Percentiles rank a stretch among this genome's conserved stretches.
These are phyloP conservation scores for Coemansia sp. DNA, from an alignment of 192 early-diverging fungal genomes.

Conservation along the genomic window DNA sequence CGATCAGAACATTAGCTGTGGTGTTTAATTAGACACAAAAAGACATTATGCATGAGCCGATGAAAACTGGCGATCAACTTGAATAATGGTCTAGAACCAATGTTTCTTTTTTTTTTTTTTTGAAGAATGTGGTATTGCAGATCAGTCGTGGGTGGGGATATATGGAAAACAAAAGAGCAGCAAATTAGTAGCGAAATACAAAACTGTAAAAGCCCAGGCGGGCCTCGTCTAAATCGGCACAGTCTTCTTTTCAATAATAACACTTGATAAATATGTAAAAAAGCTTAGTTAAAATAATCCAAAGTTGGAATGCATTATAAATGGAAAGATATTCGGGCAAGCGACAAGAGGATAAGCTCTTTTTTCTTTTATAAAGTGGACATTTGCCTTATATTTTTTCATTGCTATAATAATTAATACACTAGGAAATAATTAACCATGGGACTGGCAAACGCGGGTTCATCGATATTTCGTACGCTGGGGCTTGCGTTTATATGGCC, in stretches of 20 bases:
- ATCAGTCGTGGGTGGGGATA: neutral
- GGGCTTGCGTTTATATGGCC: conserved; percentile 38
- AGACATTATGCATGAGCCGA: neutral
- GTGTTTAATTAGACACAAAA: neutral
- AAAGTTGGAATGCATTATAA: neutral
- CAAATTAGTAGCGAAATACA: neutral
- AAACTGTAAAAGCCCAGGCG: neutral
- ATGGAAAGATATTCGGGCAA: neutral
- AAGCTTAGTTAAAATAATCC: neutral
- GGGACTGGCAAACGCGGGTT: conserved; percentile 38
- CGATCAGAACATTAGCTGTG: neutral
- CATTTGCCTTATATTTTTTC: neutral
- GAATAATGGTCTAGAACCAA: neutral
- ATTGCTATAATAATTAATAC: conserved; percentile 1
- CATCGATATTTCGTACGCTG: conserved; percentile 40
- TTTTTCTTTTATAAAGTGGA: neutral
- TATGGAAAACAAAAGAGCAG: neutral
- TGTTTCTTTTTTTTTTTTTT: neutral
- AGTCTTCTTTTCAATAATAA: neutral
- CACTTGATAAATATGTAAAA: neutral
- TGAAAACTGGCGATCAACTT: neutral
- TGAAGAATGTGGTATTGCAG: neutral
- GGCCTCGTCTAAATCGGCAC: neutral
- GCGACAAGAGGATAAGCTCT: neutral
- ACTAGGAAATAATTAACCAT: conserved; percentile 15